Evolutionary conservation across 1,284 basidiomycete species (phyloP).

Genomic region (Marasmius sp.): DNA sequence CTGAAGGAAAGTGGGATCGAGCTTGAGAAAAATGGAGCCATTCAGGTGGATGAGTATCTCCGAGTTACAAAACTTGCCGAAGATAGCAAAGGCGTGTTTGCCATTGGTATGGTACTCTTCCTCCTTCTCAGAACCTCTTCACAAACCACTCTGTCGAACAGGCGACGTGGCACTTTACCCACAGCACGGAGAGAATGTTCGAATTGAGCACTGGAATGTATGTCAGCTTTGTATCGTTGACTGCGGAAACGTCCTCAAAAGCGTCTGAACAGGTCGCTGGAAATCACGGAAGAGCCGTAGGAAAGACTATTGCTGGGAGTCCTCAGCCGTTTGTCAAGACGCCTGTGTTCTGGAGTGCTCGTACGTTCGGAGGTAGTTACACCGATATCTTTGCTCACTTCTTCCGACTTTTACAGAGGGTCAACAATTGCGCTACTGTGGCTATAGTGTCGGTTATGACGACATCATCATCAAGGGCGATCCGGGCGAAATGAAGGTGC

Average conservation of each 20-base stretch:
- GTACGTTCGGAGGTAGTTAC: conserved; percentile 39
- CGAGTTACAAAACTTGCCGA: conserved; percentile 52
- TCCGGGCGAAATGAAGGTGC: conserved; percentile 76
- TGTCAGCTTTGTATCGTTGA: conserved; percentile 21
- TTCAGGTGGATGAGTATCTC: conserved; percentile 81
- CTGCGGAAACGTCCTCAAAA: conserved; percentile 15
- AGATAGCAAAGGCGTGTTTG: conserved; percentile 68
- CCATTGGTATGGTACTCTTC: conserved; percentile 60
- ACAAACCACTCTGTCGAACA: conserved; percentile 19
- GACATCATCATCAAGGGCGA: conserved; percentile 79
- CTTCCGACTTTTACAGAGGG: conserved; percentile 51
- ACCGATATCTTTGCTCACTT: neutral
- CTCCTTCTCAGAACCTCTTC: neutral
- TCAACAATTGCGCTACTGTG: conserved; percentile 81
- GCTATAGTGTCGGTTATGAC: conserved; percentile 67
- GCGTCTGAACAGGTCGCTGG: conserved; percentile 60
- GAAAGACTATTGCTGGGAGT: conserved; percentile 69
- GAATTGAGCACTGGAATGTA: conserved; percentile 94
- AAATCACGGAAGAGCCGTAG: conserved; percentile 85
- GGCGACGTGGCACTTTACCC: conserved; percentile 88
- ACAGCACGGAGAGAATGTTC: conserved; percentile 53
- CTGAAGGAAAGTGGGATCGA: conserved; percentile 70
- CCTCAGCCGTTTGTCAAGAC: conserved; percentile 74
- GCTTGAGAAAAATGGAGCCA: conserved; percentile 78
- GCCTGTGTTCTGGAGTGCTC: conserved; percentile 89